A percentile compares a stretch with the other conserved stretches of the same genome.
phyloP scores from a whole-genome alignment of 2,329 filamentous ascomycete species.

The Diaporthe aspalathi region DNA sequence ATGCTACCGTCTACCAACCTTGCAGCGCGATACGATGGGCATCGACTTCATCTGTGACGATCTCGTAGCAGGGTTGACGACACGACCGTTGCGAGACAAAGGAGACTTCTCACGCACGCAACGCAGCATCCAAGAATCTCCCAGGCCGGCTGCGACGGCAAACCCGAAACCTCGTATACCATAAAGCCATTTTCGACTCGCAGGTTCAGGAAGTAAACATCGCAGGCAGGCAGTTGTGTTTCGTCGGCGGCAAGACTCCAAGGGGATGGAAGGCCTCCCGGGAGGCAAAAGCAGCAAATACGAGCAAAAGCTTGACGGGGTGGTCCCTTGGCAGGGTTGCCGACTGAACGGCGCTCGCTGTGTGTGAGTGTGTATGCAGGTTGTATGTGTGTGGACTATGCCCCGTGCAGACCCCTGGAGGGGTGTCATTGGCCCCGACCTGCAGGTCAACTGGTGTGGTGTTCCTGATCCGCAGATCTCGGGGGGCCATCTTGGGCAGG shows the following conservation, averaged over 20 bases:
- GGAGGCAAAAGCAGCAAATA: slow-evolving; percentile 12
- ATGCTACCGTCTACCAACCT: background rate
- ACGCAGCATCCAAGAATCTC: background rate
- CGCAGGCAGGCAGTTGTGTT: background rate
- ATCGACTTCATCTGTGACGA: background rate
- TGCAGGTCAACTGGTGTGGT: slow-evolving; percentile 2
- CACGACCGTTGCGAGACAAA: background rate
- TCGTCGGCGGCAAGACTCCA: background rate
- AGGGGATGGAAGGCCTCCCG: slow-evolving; percentile 15
- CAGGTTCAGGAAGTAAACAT: background rate
- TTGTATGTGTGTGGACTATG: background rate
- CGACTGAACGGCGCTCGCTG: no score
- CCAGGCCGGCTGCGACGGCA: background rate
- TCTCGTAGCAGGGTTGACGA: background rate
- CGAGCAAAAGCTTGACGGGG: slow-evolving; percentile 24
- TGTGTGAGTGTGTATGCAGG: no score
- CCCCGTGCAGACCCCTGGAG: slow-evolving; percentile 3
- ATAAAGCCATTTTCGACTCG: background rate
- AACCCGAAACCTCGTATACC: slow-evolving; percentile 4
- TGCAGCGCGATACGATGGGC: background rate
- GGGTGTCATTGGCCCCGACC: background rate
- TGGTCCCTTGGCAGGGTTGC: slow-evolving; percentile 18
- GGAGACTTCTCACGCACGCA: background rate
- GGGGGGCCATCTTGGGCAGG: slow-evolving; percentile 27
- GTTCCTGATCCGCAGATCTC: slow-evolving; percentile 31